Evolutionary conservation across 2,329 filamentous ascomycete genomes (phyloP).

Genomic region (Aspergillus japonicus): DNA sequence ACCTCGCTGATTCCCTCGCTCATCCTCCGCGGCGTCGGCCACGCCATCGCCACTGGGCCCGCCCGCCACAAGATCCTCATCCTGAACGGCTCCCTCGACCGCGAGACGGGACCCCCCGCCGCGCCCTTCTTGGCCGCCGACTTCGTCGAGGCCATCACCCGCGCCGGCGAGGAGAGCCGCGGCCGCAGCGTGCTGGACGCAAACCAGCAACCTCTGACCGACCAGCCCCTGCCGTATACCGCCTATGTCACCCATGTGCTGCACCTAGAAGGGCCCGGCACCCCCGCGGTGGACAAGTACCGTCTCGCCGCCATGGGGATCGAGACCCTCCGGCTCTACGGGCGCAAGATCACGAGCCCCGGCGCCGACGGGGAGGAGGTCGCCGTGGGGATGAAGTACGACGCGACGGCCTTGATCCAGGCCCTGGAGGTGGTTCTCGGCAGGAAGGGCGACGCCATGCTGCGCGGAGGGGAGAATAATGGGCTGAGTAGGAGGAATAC

Average conservation of each 20-base stretch:
- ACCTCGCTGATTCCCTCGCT: conserved; percentile 84
- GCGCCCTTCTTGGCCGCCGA: conserved; percentile 70
- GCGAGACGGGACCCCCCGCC: conserved; percentile 74
- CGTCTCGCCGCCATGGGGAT: conserved; percentile 68
- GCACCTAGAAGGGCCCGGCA: conserved; percentile 69
- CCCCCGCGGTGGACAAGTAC: conserved; percentile 68
- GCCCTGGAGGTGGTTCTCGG: conserved; percentile 77
- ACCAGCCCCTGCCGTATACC: conserved; percentile 51
- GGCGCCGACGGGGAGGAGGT: conserved; percentile 46
- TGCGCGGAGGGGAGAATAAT: conserved; percentile 35
- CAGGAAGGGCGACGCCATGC: conserved; percentile 55
- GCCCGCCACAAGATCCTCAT: conserved; percentile 73
- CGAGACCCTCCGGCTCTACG: conserved; percentile 74
- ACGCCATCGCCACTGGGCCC: conserved; percentile 55
- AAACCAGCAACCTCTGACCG: not conserved
- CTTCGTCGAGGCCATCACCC: conserved; percentile 76
- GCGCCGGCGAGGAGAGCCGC: conserved; percentile 69
- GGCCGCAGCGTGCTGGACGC: conserved; percentile 35
- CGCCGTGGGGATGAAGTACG: conserved; percentile 64
- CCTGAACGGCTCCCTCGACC: conserved; percentile 77
- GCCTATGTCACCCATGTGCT: conserved; percentile 81
- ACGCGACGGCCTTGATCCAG: conserved; percentile 70
- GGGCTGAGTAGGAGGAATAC: conserved; percentile 61
- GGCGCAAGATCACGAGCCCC: conserved; percentile 52
- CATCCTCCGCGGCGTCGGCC: conserved; percentile 72